phyloP scores from a whole-genome alignment of 495 filamentous ascomycete genomes.

The Chaetomium tenue region DNA sequence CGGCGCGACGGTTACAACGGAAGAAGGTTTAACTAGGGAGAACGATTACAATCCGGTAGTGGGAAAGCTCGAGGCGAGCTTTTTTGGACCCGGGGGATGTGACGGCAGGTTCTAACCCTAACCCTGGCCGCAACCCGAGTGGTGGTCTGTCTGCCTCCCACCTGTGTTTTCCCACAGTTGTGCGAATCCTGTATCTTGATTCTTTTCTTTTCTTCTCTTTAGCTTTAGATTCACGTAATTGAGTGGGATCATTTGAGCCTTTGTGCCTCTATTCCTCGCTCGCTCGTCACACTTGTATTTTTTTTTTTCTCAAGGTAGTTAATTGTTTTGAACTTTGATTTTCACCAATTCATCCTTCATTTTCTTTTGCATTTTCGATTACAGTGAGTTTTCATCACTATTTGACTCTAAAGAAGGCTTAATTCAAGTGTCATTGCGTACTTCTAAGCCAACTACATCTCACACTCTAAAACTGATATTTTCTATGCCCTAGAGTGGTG shows the following conservation, averaged over 20 bases:
- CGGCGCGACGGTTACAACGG: neutral
- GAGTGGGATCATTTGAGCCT: neutral
- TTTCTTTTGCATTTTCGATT: no score
- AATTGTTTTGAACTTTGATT: no score
- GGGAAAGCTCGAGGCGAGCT: slow-evolving; percentile 10
- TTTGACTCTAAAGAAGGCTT: no score
- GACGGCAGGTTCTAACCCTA: neutral
- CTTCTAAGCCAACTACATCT: no score
- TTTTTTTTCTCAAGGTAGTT: no score
- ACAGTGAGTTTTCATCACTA: no score
- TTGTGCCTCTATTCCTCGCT: neutral
- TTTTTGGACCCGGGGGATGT: slow-evolving; percentile 6
- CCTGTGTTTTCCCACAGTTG: neutral
- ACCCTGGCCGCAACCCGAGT: neutral
- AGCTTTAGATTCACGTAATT: slow-evolving; percentile 8
- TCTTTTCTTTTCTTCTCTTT: neutral
- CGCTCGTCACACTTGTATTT: slow-evolving; percentile 3
- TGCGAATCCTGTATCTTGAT: neutral
- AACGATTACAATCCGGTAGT: no score
- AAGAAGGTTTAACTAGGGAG: slow-evolving; percentile 4
- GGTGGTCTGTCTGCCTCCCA: neutral
- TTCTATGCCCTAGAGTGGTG: no score
- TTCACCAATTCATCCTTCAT: no score
- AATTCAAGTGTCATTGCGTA: no score
- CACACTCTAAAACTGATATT: no score